These are phyloP conservation scores for Dothistroma pini DNA, from an alignment of 2,329 filamentous ascomycete genomes.

Conservation along the genomic window DNA sequence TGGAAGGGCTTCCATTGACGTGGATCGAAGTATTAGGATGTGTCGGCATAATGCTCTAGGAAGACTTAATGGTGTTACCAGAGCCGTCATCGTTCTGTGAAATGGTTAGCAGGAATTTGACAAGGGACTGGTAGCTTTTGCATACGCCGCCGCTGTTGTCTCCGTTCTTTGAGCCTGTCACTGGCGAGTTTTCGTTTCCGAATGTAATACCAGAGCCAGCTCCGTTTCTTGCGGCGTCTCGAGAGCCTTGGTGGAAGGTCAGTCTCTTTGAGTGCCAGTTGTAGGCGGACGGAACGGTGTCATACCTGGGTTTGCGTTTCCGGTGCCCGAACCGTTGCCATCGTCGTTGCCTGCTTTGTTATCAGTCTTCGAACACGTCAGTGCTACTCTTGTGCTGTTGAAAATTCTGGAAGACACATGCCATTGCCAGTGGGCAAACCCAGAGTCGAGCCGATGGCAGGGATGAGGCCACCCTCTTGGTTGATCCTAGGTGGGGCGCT, in stretches of 20 bases:
- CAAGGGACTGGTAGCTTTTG: neutral
- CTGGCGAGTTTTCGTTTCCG: neutral
- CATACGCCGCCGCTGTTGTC: neutral
- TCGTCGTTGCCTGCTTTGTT: neutral
- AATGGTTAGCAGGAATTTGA: neutral
- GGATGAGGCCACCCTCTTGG: neutral
- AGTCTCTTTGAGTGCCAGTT: too few species aligned
- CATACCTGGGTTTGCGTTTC: neutral
- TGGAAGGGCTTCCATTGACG: neutral
- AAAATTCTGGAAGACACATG: neutral
- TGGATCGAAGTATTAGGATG: neutral
- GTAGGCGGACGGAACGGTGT: too few species aligned
- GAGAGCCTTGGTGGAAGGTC: too few species aligned
- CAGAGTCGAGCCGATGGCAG: slow-evolving; percentile 4
- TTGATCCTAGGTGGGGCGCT: neutral
- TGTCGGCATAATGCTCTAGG: neutral
- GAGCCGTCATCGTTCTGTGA: neutral
- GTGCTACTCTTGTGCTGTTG: neutral
- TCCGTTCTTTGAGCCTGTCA: neutral
- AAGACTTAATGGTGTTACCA: neutral
- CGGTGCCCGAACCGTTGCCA: slow-evolving; percentile 1
- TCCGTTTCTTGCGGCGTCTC: too few species aligned
- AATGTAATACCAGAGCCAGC: too few species aligned
- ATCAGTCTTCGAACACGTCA: neutral
- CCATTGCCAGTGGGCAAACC: slow-evolving; percentile 3